A percentile compares a stretch with the other conserved stretches of the same genome.
These are phyloP conservation scores for Periconia sp. DNA, from an alignment of 2,329 filamentous ascomycete genomes.

Conservation along the genomic window DNA sequence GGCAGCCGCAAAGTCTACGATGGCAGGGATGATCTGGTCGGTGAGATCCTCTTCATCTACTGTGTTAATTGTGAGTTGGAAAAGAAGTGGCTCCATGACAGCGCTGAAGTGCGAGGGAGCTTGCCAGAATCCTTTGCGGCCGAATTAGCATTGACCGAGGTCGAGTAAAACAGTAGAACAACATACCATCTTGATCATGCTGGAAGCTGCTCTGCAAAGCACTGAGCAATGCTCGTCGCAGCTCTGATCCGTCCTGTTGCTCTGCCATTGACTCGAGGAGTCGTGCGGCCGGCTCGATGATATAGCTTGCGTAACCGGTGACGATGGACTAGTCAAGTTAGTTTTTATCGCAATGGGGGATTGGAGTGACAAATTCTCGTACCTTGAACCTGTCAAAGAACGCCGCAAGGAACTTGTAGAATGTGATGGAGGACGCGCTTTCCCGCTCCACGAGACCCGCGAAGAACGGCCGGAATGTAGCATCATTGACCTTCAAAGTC, in stretches of 20 bases:
- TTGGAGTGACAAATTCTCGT: constrained; percentile 16
- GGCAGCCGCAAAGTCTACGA: constrained; percentile 80
- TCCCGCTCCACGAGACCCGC: constrained; percentile 82
- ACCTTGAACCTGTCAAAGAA: constrained; percentile 86
- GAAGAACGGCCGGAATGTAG: constrained; percentile 91
- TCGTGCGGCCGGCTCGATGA: constrained; percentile 75
- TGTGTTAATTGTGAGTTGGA: constrained; percentile 57
- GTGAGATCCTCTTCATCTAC: constrained; percentile 27
- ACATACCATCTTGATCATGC: constrained; percentile 79
- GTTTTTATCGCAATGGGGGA: constrained; percentile 3
- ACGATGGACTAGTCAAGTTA: constrained; percentile 72
- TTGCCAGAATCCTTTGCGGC: constrained; percentile 82
- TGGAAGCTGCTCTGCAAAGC: constrained; percentile 79
- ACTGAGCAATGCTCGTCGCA: constrained; percentile 73
- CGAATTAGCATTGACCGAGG: too few relatives aligned
- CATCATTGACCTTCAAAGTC: constrained; percentile 96
- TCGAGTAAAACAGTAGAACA: constrained; percentile 3
- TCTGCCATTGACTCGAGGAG: constrained; percentile 58
- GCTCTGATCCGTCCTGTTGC: constrained; percentile 56
- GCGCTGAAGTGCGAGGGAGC: constrained; percentile 82
- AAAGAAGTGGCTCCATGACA: constrained; percentile 72
- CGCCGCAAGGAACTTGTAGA: constrained; percentile 79
- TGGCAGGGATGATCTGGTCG: constrained; percentile 71
- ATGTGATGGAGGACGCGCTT: constrained; percentile 63
- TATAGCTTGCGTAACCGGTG: constrained; percentile 86